These are phyloP conservation scores for Microcyclospora tardicrescens DNA, from an alignment of 2,329 filamentous ascomycete species.

Conservation along the genomic window DNA sequence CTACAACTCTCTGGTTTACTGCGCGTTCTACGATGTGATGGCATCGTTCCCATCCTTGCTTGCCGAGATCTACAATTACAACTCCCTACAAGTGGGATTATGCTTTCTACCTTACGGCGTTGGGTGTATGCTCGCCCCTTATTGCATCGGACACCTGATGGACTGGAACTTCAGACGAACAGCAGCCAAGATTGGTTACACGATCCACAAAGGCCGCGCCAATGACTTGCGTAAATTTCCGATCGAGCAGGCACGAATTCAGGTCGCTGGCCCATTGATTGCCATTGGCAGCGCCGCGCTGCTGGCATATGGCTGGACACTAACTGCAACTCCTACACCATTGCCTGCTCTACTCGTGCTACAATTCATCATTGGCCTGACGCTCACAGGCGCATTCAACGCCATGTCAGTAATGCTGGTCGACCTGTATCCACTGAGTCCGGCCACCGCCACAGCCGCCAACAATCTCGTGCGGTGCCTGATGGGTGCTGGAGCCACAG, in stretches of 20 bases:
- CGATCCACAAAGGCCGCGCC: slow-evolving; percentile 45
- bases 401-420: slow-evolving; percentile 30
- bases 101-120: slow-evolving; percentile 23
- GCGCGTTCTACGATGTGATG: slow-evolving; percentile 35
- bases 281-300: slow-evolving; percentile 17
- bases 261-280: slow-evolving; percentile 27
- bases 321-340: slow-evolving; percentile 21
- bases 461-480: slow-evolving; percentile 24
- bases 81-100: slow-evolving; percentile 12
- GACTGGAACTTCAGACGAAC: slow-evolving; percentile 63
- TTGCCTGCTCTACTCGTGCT: slow-evolving; percentile 33
- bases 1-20: slow-evolving; percentile 25
- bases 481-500: slow-evolving; percentile 25
- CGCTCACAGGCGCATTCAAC: slow-evolving; percentile 48
- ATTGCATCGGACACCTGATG: slow-evolving; percentile 41
- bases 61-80: slow-evolving; percentile 24
- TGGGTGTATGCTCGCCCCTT: slow-evolving; percentile 25
- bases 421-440: slow-evolving; percentile 28
- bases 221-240: slow-evolving; percentile 38
- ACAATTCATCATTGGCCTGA: slow-evolving; percentile 40
- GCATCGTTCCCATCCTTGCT: slow-evolving; percentile 32
- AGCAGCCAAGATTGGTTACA: slow-evolving; percentile 47
- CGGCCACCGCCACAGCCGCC: slow-evolving; percentile 29
- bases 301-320: slow-evolving; percentile 31
- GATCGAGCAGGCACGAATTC: slow-evolving; percentile 32